phyloP scores from a whole-genome alignment of 1,284 basidiomycete species.

The Moniliella sp. region DNA sequence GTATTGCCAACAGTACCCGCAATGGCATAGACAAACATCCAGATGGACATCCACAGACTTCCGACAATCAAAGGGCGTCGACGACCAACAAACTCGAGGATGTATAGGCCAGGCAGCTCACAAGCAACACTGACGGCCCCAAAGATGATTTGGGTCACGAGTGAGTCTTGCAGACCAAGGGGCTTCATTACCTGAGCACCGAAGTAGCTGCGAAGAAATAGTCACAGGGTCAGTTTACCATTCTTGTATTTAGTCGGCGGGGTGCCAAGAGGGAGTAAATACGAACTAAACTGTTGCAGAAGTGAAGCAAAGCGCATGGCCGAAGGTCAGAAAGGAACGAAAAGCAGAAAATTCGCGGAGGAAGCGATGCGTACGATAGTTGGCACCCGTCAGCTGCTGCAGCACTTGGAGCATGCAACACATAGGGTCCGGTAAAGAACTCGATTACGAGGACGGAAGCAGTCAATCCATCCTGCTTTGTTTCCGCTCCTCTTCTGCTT shows the following conservation, averaged over 20 bases:
- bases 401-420: slow-evolving; percentile 48
- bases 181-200: slow-evolving; percentile 49
- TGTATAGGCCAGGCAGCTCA: slow-evolving; percentile 43
- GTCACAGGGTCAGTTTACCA: slow-evolving; percentile 8
- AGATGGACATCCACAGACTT: slow-evolving; percentile 44
- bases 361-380: slow-evolving; percentile 29
- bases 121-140: slow-evolving; percentile 43
- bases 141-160: slow-evolving; percentile 45
- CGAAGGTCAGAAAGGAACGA: too few species aligned
- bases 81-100: slow-evolving; percentile 43
- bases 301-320: too few species aligned
- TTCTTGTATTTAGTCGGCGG: too few species aligned
- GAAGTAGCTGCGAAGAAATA: slow-evolving; percentile 44
- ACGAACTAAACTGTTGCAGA: too few species aligned
- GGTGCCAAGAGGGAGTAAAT: too few species aligned
- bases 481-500: slow-evolving; percentile 8
- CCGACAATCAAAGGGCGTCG: slow-evolving; percentile 40
- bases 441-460: slow-evolving; percentile 19
- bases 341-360: background rate
- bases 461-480: slow-evolving; percentile 21
- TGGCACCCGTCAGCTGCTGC: slow-evolving; percentile 52
- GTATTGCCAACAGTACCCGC: slow-evolving; percentile 49
- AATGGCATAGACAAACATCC: slow-evolving; percentile 56
- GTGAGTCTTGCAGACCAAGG: slow-evolving; percentile 44
- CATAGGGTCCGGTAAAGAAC: slow-evolving; percentile 29